Evolutionary conservation across 1,139 yeast genomes (phyloP).

Genomic region (Pichia sp.): DNA sequence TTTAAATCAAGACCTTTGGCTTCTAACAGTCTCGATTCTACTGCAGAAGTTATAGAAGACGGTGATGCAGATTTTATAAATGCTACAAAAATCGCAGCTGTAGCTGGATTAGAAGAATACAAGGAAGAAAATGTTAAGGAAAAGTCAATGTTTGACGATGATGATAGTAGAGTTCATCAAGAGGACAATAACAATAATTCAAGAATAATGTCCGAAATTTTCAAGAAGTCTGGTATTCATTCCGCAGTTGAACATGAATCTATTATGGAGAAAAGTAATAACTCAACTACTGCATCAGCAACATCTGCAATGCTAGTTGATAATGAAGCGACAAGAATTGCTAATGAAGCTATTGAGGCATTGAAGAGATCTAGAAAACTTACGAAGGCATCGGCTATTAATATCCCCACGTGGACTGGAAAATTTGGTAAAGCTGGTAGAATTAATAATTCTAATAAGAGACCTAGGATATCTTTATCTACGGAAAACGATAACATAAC

Average conservation of each 20-base stretch:
- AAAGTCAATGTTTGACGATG: constrained; percentile 21
- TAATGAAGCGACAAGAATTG: constrained; percentile 71
- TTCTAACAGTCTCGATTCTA: background rate
- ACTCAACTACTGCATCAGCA: constrained; percentile 24
- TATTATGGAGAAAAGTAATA: constrained; percentile 45
- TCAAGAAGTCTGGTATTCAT: constrained; percentile 68
- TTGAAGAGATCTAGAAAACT: constrained; percentile 59
- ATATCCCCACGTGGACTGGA: constrained; percentile 97
- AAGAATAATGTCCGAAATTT: constrained; percentile 67
- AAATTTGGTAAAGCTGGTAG: constrained; percentile 77
- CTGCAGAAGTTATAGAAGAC: constrained; percentile 21
- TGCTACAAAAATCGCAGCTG: constrained; percentile 50
- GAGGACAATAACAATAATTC: constrained; percentile 40
- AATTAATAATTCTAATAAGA: background rate
- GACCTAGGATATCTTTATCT: background rate
- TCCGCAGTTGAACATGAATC: constrained; percentile 77
- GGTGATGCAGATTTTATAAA: constrained; percentile 42
- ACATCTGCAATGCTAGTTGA: constrained; percentile 41
- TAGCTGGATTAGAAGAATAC: constrained; percentile 47
- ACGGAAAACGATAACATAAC: background rate
- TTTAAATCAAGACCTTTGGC: constrained; percentile 12
- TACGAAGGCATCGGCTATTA: constrained; percentile 61
- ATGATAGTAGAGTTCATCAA: constrained; percentile 12
- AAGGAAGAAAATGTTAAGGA: constrained; percentile 34
- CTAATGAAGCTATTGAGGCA: constrained; percentile 71